Conservation (phyloP, 345 rosid species). For the Pistacia atlantica region DNA sequence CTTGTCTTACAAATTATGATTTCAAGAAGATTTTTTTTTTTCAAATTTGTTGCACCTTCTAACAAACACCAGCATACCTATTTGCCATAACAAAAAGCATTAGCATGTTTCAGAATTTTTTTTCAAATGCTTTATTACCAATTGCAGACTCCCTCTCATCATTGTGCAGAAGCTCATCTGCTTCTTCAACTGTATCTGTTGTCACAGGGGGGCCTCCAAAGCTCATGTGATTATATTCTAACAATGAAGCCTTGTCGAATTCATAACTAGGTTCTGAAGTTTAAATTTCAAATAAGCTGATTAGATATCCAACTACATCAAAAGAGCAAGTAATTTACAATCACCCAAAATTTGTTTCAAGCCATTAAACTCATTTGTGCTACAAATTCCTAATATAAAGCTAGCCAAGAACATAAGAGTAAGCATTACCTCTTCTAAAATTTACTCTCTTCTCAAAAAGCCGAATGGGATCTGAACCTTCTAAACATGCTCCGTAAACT, state of each 20-base stretch:
- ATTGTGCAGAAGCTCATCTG: conserved; percentile 57
- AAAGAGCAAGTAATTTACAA: not conserved
- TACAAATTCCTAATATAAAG: not conserved
- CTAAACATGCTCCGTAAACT: conserved; percentile 86
- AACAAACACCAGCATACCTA: not conserved
- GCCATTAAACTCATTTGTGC: not conserved
- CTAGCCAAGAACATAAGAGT: not conserved
- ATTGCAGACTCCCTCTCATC: conserved; percentile 75
- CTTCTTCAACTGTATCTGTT: conserved; percentile 76
- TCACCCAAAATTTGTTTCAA: not conserved
- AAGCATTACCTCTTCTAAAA: conserved; percentile 69
- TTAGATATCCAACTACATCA: not conserved
- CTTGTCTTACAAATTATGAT: not conserved
- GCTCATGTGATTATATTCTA: conserved; percentile 92
- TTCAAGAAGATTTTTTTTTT: not conserved
- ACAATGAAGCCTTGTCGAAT: conserved; percentile 65
- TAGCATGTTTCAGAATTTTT: not conserved
- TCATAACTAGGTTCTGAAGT: conserved; percentile 82
- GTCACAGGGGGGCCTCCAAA: conserved; percentile 95
- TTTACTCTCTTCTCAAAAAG: conserved; percentile 90
- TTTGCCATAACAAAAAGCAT: not conserved
- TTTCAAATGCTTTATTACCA: conserved; percentile 43
- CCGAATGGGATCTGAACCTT: conserved; percentile 93
- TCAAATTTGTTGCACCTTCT: not conserved
- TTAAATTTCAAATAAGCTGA: conserved; percentile 18